Percentiles rank a stretch among this genome's conserved stretches.
These are phyloP conservation scores for Talaromyces marneffei DNA, from an alignment of 2,329 filamentous ascomycete genomes.

Conservation along the genomic window DNA sequence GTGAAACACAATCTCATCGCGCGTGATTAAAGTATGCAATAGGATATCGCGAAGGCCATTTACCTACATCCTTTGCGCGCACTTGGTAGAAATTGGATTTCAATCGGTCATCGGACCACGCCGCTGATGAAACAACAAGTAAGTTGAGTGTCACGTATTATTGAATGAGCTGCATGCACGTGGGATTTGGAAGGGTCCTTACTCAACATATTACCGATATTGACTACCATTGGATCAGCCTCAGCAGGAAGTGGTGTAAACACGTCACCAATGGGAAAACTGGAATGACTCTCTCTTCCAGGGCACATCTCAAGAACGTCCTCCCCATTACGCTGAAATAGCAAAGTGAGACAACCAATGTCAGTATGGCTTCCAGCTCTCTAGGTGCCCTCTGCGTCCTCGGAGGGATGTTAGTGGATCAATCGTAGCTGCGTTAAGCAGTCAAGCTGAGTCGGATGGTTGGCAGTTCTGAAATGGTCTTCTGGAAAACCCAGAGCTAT, in stretches of 20 bases:
- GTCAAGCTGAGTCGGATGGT: background rate
- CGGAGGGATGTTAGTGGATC: conserved; percentile 1
- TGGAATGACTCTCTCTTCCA: background rate
- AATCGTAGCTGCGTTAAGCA: conserved; percentile 5
- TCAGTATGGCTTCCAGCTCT: conserved; percentile 4
- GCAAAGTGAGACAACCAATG: background rate
- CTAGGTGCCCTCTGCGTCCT: background rate
- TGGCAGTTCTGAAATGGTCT: background rate
- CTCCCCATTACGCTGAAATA: conserved; percentile 1
- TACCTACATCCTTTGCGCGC: conserved; percentile 4
- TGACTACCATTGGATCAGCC: conserved; percentile 17
- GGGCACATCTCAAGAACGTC: conserved; percentile 6
- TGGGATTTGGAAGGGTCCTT: background rate
- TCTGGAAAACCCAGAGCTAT: background rate
- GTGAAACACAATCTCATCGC: background rate
- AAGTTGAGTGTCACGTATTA: background rate
- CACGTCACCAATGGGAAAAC: conserved; percentile 12
- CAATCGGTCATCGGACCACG: conserved; percentile 4
- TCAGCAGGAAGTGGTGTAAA: conserved; percentile 16
- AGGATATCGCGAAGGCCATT: background rate
- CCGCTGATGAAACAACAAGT: background rate
- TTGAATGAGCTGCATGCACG: background rate
- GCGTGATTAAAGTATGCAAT: conserved; percentile 6
- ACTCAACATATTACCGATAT: conserved; percentile 19
- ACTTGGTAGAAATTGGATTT: conserved; percentile 7